Evolutionary conservation across 257 asterid species (phyloP).

Genomic region (Plectranthus barbatus): DNA sequence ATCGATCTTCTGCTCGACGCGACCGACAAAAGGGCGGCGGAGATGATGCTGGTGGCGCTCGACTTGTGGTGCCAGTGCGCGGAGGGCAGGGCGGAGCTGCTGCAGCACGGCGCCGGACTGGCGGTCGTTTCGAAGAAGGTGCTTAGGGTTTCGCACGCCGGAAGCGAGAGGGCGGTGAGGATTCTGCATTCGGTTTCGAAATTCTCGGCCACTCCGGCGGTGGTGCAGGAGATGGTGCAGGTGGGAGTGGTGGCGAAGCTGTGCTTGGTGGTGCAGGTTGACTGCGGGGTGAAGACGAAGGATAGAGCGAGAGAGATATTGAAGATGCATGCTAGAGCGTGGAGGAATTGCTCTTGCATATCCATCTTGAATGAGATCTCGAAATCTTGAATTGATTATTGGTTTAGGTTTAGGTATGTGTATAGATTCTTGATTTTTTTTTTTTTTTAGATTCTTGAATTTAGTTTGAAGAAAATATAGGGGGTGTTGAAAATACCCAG

Average conservation of each 20-base stretch:
- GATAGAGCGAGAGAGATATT: constrained; percentile 63
- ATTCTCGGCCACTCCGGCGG: constrained; percentile 40
- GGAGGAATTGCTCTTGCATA: constrained; percentile 57
- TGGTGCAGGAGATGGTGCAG: constrained; percentile 69
- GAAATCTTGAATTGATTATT: too few species aligned
- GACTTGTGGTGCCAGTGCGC: constrained; percentile 74
- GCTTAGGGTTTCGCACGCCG: constrained; percentile 60
- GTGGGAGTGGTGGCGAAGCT: constrained; percentile 64
- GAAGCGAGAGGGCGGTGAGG: constrained; percentile 61
- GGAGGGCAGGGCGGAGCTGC: constrained; percentile 62
- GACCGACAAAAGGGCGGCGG: constrained; percentile 35
- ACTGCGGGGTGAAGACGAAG: too few species aligned
- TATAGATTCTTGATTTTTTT: neutral
- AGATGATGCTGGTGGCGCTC: constrained; percentile 33
- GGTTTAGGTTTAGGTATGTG: too few species aligned
- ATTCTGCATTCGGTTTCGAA: constrained; percentile 49
- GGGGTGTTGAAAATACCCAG: neutral
- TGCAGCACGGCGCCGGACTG: constrained; percentile 62
- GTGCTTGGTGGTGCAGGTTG: too few species aligned
- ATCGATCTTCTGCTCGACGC: constrained; percentile 52
- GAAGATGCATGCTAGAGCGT: constrained; percentile 42
- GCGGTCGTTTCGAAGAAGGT: constrained; percentile 74
- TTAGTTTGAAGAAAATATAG: neutral
- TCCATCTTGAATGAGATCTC: constrained; percentile 16
- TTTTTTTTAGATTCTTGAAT: neutral